Evolutionary conservation across 2,329 filamentous ascomycete genomes (phyloP), one percentile per base, ranked within the genome.

Genomic region (Aspergillus thermomutatus): DNA sequence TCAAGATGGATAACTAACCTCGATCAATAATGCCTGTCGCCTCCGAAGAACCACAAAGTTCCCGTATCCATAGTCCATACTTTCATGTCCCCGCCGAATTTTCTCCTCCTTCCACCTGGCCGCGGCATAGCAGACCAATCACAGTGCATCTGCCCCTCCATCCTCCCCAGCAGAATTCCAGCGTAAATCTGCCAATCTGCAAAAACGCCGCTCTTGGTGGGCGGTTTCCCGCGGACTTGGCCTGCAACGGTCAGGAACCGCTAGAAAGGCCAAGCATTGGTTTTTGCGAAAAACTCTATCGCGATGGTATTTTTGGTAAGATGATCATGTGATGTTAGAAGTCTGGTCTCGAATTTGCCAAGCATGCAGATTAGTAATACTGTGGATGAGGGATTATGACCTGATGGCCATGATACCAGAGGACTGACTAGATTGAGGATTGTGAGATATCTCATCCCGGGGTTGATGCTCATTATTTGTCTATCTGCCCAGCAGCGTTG

Each of bases 21-120:
- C 23, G 43, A 46, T 17, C 21, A 8, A 14, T 23, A 8, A 14
- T 23, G 3, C 43, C 21, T 49, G 53, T 55, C 53, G 26, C 50
- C 49, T 62, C 49, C 43, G 21, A 46, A 46, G 43, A 46, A 46
- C 43, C 43, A 45, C 7, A 46, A 26, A 46, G 11, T 26, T 46
- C 23, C 9, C 43, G 21, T 46, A 46, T n/a, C 43, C 4, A n/a
- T 25, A 21, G 3, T 25, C 41, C 41, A 45, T 11, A 23, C 28
- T 28, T 48, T 31, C 26, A 43, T 23, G 34, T 41, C 61, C 63
- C 63, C 63, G 64, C 63, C 62, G 59, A 60, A 28, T 55, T 60
- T 55, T 58, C 47, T 59, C 48, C 50, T 48, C 50, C 31, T 46
- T 19, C 60, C 37, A 28, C 31, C 49, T 50, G 26, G 53, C 53